Percentiles rank a stretch among this genome's conserved stretches.
Evolutionary conservation across 306 rosid genomes (phyloP).

Genomic region (Rubus idaeus): DNA sequence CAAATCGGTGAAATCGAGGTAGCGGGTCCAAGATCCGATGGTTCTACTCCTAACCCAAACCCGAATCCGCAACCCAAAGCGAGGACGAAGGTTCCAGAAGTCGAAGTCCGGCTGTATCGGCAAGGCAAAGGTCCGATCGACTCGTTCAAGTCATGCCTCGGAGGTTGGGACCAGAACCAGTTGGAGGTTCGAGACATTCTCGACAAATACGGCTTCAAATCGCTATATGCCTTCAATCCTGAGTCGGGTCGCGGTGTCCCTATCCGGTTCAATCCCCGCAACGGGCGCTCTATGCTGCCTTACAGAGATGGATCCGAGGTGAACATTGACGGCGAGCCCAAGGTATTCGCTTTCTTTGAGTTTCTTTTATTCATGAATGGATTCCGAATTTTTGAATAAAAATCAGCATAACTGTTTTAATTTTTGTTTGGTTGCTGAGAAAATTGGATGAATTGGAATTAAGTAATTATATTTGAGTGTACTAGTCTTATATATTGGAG

Average conservation of each 20-base stretch:
- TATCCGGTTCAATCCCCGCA: constrained; percentile 64
- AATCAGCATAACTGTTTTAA: no score
- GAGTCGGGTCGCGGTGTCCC: constrained; percentile 67
- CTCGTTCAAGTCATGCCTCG: constrained; percentile 56
- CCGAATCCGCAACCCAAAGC: constrained; percentile 19
- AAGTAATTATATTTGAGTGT: no score
- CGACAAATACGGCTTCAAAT: constrained; percentile 65
- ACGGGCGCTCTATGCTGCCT: constrained; percentile 67
- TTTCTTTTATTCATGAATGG: no score
- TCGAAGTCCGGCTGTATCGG: constrained; percentile 56
- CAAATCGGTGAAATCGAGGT: constrained; percentile 37
- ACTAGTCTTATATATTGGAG: no score
- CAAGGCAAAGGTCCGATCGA: constrained; percentile 79
- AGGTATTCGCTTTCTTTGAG: constrained; percentile 36
- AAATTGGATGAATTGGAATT: no score
- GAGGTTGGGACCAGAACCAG: constrained; percentile 95
- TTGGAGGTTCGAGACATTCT: constrained; percentile 72
- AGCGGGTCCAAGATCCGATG: constrained; percentile 13
- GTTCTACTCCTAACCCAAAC: neutral
- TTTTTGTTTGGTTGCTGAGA: no score
- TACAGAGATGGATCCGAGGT: constrained; percentile 66
- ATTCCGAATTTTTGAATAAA: no score
- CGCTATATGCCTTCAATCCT: constrained; percentile 61
- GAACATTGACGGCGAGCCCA: constrained; percentile 79
- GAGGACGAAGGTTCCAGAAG: constrained; percentile 54